Percentiles rank a stretch among this genome's conserved stretches.
phyloP scores from a whole-genome alignment of 164 flowering plant genomes.

The Vitis riparia region DNA sequence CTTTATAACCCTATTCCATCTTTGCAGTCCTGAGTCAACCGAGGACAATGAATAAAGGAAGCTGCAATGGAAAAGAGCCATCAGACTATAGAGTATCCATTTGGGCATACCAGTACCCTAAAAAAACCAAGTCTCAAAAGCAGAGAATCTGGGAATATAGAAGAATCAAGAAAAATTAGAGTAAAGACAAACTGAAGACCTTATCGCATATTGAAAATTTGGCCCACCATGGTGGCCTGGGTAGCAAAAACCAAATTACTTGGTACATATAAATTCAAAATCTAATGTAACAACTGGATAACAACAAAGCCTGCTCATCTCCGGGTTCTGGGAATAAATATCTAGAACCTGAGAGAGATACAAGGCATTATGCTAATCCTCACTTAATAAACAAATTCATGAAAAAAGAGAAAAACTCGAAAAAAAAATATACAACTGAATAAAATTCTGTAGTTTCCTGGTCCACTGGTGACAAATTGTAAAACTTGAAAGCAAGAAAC shows the following conservation, averaged over 20 bases:
- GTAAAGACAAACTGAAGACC: background rate
- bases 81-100: background rate
- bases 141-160: too few relatives aligned
- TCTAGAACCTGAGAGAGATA: background rate
- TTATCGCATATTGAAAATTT: background rate
- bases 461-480: too few relatives aligned
- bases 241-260: conserved; percentile 2
- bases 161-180: too few relatives aligned
- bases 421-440: background rate
- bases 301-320: background rate
- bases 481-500: background rate
- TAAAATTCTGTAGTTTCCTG: background rate
- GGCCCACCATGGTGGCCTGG: background rate
- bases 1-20: conserved; percentile 32
- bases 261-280: conserved; percentile 4
- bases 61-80: conserved; percentile 6
- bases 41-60: background rate
- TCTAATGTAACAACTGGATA: background rate
- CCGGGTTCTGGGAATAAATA: background rate
- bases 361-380: background rate
- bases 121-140: too few relatives aligned
- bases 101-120: too few relatives aligned
- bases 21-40: background rate
- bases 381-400: background rate
- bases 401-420: too few relatives aligned